These are phyloP conservation scores for Tripterygium wilfordii DNA, from an alignment of 177 flowering plant genomes.

Conservation along the genomic window DNA sequence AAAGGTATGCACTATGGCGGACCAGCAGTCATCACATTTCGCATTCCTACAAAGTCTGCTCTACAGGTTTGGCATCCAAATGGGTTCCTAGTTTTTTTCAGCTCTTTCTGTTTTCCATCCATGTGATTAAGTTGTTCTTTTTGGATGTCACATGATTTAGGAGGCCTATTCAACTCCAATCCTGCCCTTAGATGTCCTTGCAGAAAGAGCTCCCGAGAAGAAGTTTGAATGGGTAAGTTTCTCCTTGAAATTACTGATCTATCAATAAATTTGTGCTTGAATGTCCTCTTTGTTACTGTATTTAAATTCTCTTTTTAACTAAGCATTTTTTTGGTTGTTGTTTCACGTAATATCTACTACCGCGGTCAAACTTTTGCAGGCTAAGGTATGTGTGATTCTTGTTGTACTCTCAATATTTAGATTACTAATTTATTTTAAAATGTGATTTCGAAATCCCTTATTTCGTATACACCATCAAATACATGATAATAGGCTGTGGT, in stretches of 20 bases:
- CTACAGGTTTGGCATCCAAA: conserved; percentile 76
- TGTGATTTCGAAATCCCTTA: background rate
- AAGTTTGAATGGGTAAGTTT: conserved; percentile 42
- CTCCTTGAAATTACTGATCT: background rate
- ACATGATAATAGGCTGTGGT: too few relatives aligned
- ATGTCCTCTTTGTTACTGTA: background rate
- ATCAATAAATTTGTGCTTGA: background rate
- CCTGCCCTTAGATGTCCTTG: conserved; percentile 5
- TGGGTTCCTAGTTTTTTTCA: too few relatives aligned
- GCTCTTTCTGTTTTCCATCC: background rate
- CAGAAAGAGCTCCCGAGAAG: conserved; percentile 2
- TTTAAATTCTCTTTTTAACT: conserved; percentile 12
- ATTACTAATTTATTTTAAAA: background rate
- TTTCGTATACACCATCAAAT: too few relatives aligned
- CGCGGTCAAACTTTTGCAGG: conserved; percentile 36
- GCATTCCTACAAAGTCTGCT: conserved; percentile 76
- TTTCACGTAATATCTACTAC: conserved; percentile 19
- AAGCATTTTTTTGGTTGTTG: conserved; percentile 7
- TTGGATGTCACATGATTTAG: background rate
- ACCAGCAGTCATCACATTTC: conserved; percentile 80
- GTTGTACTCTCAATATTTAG: background rate
- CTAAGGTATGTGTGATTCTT: conserved; percentile 48
- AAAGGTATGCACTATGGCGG: conserved; percentile 67
- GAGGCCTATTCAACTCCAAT: conserved; percentile 3
- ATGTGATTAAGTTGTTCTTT: too few relatives aligned